Conservation (phyloP, 2,329 filamentous ascomycete genomes). For the Trichophyton verrucosum region DNA sequence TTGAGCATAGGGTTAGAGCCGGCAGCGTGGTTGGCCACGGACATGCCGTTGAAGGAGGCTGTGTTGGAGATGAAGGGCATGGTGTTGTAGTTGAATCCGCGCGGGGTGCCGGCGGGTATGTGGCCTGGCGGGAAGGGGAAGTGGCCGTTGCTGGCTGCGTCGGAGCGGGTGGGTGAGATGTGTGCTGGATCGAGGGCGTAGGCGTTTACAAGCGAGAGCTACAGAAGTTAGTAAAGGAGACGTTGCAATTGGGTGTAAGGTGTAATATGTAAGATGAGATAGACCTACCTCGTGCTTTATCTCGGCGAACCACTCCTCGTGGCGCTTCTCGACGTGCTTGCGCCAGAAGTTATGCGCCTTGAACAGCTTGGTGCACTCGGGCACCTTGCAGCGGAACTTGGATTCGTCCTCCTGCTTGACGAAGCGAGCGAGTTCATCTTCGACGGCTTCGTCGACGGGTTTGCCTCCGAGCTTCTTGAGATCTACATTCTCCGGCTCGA, state of each 20-base stretch:
- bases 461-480: slow-evolving; percentile 85
- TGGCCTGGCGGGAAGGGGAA: slow-evolving; percentile 73
- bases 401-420: slow-evolving; percentile 97
- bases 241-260: background rate
- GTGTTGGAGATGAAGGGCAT: slow-evolving; percentile 44
- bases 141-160: slow-evolving; percentile 91
- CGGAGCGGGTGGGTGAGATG: slow-evolving; percentile 82
- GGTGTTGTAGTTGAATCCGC: slow-evolving; percentile 77
- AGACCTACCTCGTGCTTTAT: slow-evolving; percentile 64
- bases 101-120: slow-evolving; percentile 67
- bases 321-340: slow-evolving; percentile 95
- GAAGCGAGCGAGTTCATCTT: slow-evolving; percentile 73
- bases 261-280: too few relatives aligned
- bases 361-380: slow-evolving; percentile 92
- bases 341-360: slow-evolving; percentile 96
- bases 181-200: slow-evolving; percentile 92
- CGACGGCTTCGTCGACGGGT: slow-evolving; percentile 68
- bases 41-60: background rate
- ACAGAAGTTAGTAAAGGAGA: too few relatives aligned
- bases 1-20: background rate
- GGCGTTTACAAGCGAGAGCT: slow-evolving; percentile 83
- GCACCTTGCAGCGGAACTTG: slow-evolving; percentile 92
- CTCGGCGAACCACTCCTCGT: slow-evolving; percentile 71
- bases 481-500: slow-evolving; percentile 80
- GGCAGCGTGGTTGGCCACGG: background rate